These are phyloP conservation scores for Tylopilus vinaceipallidus DNA, from an alignment of 768 basidiomycete species.

Conservation along the genomic window DNA sequence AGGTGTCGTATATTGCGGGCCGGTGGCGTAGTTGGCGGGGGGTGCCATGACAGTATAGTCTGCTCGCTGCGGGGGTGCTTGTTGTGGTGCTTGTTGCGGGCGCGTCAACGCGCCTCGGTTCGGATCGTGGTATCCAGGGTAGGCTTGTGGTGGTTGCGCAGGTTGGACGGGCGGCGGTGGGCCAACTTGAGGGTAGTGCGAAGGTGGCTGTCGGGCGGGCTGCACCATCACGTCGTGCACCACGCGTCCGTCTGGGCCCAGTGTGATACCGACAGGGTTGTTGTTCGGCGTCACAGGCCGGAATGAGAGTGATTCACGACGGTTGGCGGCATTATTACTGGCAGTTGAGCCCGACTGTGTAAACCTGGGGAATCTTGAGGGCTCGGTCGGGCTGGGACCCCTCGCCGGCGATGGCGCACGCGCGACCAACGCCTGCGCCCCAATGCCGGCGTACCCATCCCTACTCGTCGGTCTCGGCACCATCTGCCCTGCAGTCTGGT, in stretches of 20 bases:
- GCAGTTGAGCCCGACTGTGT: too few species aligned
- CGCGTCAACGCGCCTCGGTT: constrained; percentile 33
- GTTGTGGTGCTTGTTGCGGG: constrained; percentile 33
- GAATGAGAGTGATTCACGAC: constrained; percentile 33
- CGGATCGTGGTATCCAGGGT: constrained; percentile 19
- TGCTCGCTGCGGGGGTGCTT: constrained; percentile 22
- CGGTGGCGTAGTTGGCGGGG: constrained; percentile 9
- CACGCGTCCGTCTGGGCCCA: constrained; percentile 80
- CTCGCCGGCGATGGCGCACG: constrained; percentile 61
- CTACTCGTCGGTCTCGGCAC: constrained; percentile 54
- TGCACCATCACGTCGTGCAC: constrained; percentile 72
- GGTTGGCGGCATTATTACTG: too few species aligned
- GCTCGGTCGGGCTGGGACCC: constrained; percentile 18
- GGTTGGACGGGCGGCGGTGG: not conserved
- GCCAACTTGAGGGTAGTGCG: constrained; percentile 10
- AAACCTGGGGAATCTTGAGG: too few species aligned
- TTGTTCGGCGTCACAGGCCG: constrained; percentile 72
- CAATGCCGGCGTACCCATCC: constrained; percentile 78
- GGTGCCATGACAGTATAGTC: constrained; percentile 18
- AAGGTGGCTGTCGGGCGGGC: constrained; percentile 9
- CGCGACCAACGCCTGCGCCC: constrained; percentile 64
- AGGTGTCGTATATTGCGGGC: constrained; percentile 19
- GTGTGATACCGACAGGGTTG: constrained; percentile 76
- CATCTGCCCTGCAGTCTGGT: constrained; percentile 33
- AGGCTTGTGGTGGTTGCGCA: constrained; percentile 19